Base-by-base conservation (phyloP, 371 early-diverging fungal species). In the Mucor ambiguus region DNA sequence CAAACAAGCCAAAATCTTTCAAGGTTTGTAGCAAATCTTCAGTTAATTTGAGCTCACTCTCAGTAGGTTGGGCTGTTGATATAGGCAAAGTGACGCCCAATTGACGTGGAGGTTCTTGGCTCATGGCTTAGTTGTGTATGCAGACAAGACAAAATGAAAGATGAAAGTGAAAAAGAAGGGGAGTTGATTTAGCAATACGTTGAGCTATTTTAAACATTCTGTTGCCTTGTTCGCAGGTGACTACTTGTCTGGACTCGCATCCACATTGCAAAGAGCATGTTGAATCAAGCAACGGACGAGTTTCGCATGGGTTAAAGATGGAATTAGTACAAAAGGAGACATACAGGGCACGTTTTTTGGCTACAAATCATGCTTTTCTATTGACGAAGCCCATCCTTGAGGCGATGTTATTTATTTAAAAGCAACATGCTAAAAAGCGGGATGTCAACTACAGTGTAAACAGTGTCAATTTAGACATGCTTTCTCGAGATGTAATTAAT, bases 31-130 rank as follows among this genome's bases (percentile, higher is more conserved):
- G 67, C 6, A 97, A 80, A n/a, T 74, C 69, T 7, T 82, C 82
- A 5, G 94, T 90, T 58, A 86, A 73, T 20, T 84, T 78, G 22
- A 85, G 61, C 60, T 97, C 96, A 29, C 79, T 74, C 33, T 72
- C 76, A 9, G 82, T 85, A 20, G 92, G 83, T 18, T 38, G 38
- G 30, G 68, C 76, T 24, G 61, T 56, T n/a, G 85, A 84, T 58
- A 91, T 85, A n/a, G 90, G 89, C 7, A 78, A 73, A 10, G 92
- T 90, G 24, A 90, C 89, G n/a, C 91, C 92, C 58, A 70, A 75
- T 60, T 73, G 72, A 33, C 68, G 77, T 52, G 37, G 60, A 33
- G 44, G 46, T 52, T 74, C 68, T 71, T 78, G 74, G 29, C 52
- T 64, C 71, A 69, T 69, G 24, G 1, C 12, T 30, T 44, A 44